Evolutionary conservation across 1,139 yeast species (phyloP).

Genomic region (Casaregolazyma suthepensis): DNA sequence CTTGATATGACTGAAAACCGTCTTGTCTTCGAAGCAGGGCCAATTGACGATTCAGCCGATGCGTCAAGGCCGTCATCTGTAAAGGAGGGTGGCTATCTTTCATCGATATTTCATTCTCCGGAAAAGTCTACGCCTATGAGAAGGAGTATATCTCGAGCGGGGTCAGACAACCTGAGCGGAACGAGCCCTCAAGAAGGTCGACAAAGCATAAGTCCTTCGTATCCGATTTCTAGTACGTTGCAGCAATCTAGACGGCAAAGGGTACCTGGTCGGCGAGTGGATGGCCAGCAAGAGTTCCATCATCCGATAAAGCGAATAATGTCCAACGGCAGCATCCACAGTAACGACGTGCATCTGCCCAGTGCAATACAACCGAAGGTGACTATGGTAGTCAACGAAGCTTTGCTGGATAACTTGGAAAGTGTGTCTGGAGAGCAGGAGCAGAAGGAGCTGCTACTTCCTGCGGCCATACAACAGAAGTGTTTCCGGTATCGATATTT

Average conservation of each 20-base stretch:
- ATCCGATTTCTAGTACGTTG: not conserved
- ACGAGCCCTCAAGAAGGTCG: conserved; percentile 2
- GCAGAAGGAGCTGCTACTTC: not conserved
- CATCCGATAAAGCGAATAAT: not conserved
- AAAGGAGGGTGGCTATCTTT: conserved; percentile 2
- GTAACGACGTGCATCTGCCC: conserved; percentile 5
- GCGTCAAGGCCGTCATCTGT: conserved; percentile 3
- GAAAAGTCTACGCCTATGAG: conserved; percentile 1
- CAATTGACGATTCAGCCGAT: not conserved
- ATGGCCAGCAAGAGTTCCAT: not conserved
- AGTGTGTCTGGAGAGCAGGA: not conserved
- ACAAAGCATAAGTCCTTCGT: not conserved
- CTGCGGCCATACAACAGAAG: conserved; percentile 39
- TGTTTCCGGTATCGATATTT: conserved; percentile 54
- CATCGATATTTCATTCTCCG: conserved; percentile 4
- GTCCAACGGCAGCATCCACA: conserved; percentile 17
- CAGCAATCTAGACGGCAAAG: not conserved
- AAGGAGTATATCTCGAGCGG: conserved; percentile 1
- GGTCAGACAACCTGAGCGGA: not conserved
- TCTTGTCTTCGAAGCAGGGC: not conserved
- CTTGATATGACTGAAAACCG: conserved; percentile 7
- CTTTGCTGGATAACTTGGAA: conserved; percentile 42
- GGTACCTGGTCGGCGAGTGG: not conserved
- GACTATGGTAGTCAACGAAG: conserved; percentile 48
- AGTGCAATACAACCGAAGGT: conserved; percentile 9